Conservation (phyloP, 345 rosid species). For the Gossypium stocksii region DNA sequence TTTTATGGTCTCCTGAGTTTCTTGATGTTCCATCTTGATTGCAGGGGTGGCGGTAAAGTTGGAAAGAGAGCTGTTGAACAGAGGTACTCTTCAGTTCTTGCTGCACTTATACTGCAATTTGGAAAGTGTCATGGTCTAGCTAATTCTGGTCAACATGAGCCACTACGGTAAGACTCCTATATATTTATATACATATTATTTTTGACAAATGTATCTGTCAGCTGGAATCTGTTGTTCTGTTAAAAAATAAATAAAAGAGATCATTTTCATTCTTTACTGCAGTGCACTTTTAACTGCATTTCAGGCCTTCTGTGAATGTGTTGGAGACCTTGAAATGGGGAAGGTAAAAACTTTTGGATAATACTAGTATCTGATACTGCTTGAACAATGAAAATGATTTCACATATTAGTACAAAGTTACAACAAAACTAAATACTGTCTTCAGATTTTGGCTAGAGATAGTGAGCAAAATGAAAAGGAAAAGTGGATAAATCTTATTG, state of each 20-base stretch:
- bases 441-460: slow-evolving; percentile 82
- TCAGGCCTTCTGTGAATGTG: slow-evolving; percentile 96
- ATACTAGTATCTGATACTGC: background rate
- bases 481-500: slow-evolving; percentile 90
- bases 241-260: background rate
- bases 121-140: slow-evolving; percentile 92
- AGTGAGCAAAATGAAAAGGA: slow-evolving; percentile 83
- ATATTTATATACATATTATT: background rate
- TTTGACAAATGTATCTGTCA: background rate
- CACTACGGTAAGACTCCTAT: slow-evolving; percentile 53
- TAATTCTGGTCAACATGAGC: slow-evolving; percentile 76
- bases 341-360: slow-evolving; percentile 48
- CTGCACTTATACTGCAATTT: slow-evolving; percentile 79
- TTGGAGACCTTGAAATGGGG: slow-evolving; percentile 98
- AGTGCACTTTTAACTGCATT: slow-evolving; percentile 85
- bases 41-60: slow-evolving; percentile 93
- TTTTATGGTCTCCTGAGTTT: slow-evolving; percentile 15
- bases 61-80: slow-evolving; percentile 92
- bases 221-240: background rate
- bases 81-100: slow-evolving; percentile 80
- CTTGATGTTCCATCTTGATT: slow-evolving; percentile 25
- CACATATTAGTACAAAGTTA: slow-evolving; percentile 11
- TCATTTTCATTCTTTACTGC: slow-evolving; percentile 26
- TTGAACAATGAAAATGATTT: background rate
- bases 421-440: slow-evolving; percentile 11